Evolutionary conservation across 1,139 yeast genomes (phyloP).

Genomic region (Entelexis paramagnoliae): DNA sequence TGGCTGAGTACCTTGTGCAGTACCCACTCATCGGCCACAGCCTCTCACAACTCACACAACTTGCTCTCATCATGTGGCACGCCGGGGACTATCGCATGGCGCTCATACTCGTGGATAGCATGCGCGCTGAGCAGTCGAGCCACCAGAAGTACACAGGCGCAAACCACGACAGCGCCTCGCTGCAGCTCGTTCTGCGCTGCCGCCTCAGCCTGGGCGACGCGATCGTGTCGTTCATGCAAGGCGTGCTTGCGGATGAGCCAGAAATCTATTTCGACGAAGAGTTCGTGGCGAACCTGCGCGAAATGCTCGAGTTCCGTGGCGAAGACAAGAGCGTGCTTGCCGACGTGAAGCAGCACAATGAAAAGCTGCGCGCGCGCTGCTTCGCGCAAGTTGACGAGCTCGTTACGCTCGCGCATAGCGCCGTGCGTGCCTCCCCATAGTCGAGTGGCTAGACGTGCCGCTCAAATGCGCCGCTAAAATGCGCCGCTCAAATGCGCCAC

Average conservation of each 20-base stretch:
- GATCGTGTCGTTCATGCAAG: conserved; percentile 10
- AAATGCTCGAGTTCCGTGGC: background rate
- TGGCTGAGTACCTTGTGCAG: conserved; percentile 21
- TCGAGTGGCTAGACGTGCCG: too few relatives aligned
- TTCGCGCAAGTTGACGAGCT: background rate
- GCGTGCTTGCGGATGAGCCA: conserved; percentile 7
- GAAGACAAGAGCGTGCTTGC: background rate
- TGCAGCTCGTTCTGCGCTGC: conserved; percentile 15
- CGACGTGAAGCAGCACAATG: background rate
- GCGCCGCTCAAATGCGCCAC: too few relatives aligned
- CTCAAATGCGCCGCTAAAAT: too few relatives aligned
- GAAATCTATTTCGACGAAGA: conserved; percentile 13
- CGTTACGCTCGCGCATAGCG: background rate
- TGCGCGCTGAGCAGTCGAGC: conserved; percentile 12
- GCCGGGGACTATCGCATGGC: conserved; percentile 17
- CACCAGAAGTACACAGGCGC: conserved; percentile 8
- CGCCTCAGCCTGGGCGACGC: conserved; percentile 5
- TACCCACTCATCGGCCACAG: conserved; percentile 22
- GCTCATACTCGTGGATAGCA: conserved; percentile 16
- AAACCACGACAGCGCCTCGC: conserved; percentile 21
- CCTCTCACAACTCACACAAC: conserved; percentile 19
- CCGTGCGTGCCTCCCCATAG: background rate
- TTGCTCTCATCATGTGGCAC: conserved; percentile 15
- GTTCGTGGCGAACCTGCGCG: conserved; percentile 3
- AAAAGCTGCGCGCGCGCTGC: background rate